phyloP scores from a whole-genome alignment of 1,284 basidiomycete genomes.

The Puccinia polysora region DNA sequence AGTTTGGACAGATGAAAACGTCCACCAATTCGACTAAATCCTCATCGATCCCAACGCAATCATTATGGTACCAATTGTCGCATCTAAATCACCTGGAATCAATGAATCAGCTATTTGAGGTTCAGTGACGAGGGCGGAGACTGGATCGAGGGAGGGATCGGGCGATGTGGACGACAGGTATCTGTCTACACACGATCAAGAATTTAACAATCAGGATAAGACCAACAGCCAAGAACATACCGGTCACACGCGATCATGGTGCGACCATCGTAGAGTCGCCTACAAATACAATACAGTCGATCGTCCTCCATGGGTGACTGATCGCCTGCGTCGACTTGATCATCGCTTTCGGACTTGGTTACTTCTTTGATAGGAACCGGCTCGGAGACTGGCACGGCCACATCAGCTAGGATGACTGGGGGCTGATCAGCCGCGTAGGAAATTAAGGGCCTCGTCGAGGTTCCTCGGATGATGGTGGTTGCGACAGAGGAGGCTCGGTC shows the following conservation, averaged over 20 bases:
- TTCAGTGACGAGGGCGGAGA: not conserved
- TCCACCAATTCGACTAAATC: conserved; percentile 35
- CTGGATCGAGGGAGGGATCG: too few relatives aligned
- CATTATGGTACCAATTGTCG: conserved; percentile 44
- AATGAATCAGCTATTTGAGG: conserved; percentile 10
- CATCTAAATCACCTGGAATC: conserved; percentile 30
- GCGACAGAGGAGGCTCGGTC: not conserved
- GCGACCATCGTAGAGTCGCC: conserved; percentile 26
- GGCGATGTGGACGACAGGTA: too few relatives aligned
- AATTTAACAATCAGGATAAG: not conserved
- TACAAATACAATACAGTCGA: conserved; percentile 40
- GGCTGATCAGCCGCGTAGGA: conserved; percentile 18
- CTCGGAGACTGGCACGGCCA: not conserved
- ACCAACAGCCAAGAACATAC: conserved; percentile 15
- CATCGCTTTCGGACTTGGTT: too few relatives aligned
- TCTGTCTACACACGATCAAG: too few relatives aligned
- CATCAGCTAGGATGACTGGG: conserved; percentile 9
- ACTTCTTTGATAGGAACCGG: too few relatives aligned
- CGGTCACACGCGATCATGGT: conserved; percentile 44
- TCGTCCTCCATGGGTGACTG: conserved; percentile 37
- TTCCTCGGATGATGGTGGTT: conserved; percentile 25
- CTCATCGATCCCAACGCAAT: conserved; percentile 38
- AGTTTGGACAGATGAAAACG: conserved; percentile 39
- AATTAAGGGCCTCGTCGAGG: conserved; percentile 34
- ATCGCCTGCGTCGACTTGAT: not conserved